Evolutionary conservation across 441 rosid species (phyloP), one percentile per base, ranked within the genome.

Genomic region (Capsella rubella): DNA sequence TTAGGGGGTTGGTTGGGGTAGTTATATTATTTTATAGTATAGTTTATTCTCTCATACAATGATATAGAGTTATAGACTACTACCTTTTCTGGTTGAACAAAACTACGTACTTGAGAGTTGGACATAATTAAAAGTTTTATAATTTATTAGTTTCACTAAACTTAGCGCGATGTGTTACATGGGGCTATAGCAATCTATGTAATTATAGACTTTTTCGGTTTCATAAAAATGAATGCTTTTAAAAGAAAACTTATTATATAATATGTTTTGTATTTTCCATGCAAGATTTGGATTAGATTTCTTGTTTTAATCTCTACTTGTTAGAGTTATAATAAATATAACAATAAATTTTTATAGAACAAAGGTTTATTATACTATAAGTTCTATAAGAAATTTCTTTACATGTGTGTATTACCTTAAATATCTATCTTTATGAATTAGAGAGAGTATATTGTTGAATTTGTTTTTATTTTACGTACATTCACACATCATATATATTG

Each of bases 1-100:
- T 64, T 64, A 76, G 80, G 80, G 55, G 75, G 46, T 76, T 76
- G 2, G 80, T 70, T 76, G 72, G 29, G 29, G 54, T 70, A 57
- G 62, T 71, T 76, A 45, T 16, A 34, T 34, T 27, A 68, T 54
- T 54, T 69, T 34, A 34, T 6, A 16, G 40, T 15, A 51, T 42
- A 49, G 11, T 68, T 68, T 68, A 53, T 34, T 52, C 31, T 21
- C 25, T n/a, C 46, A 63, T 62, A 16, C 71, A 62, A 45, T 28
- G 57, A 18, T 16, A 46, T 75, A 52, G 74, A 43, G 0, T 35
- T 7, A 8, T 35, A 8, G 39, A 37, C 64, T 62, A 34, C 18
- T 37, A 3, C 16, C 69, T 75, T 75, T 21, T 61, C 25, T 61
- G 63, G 64, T 75, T 74, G 56, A 75, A 60, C 56, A 60, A 60